Percentiles rank a stretch among this genome's conserved stretches.
phyloP scores from a whole-genome alignment of 768 basidiomycete species.

The Agrocybe praecox region DNA sequence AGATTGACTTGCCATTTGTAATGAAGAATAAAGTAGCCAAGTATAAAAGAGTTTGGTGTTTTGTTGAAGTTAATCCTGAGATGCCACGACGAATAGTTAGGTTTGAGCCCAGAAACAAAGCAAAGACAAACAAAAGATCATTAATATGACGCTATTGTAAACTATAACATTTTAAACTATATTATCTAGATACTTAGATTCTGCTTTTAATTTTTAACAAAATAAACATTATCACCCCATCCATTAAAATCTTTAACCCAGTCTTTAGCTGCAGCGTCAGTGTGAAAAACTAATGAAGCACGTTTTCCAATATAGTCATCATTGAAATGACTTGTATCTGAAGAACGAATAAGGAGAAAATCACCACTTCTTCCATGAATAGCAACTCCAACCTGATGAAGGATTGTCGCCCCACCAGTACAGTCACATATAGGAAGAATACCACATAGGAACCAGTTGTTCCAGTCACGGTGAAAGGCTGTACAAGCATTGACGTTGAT shows the following conservation, averaged over 20 bases:
- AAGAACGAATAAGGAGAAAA: slow-evolving; percentile 22
- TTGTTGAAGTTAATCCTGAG: too few species aligned
- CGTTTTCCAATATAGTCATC: slow-evolving; percentile 19
- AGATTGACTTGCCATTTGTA: too few species aligned
- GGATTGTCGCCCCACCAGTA: slow-evolving; percentile 23
- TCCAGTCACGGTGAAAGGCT: slow-evolving; percentile 18
- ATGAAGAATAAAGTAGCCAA: too few species aligned
- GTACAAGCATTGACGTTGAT: slow-evolving; percentile 6
- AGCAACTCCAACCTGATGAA: slow-evolving; percentile 26
- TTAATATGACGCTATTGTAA: too few species aligned
- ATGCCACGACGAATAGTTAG: too few species aligned
- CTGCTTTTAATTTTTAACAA: background rate
- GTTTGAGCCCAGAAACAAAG: too few species aligned
- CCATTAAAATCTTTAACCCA: slow-evolving; percentile 1
- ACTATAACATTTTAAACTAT: too few species aligned
- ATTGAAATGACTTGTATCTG: slow-evolving; percentile 25
- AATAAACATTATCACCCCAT: background rate
- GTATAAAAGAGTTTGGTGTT: too few species aligned
- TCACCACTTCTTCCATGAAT: slow-evolving; percentile 20
- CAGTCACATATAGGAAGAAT: slow-evolving; percentile 22
- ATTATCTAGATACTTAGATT: background rate
- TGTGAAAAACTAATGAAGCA: slow-evolving; percentile 21
- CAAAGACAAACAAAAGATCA: too few species aligned
- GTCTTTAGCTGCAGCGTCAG: slow-evolving; percentile 2
- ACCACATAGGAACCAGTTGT: slow-evolving; percentile 24